Conservation (phyloP, 1,284 basidiomycete genomes). For the Naganishia liquefaciens region DNA sequence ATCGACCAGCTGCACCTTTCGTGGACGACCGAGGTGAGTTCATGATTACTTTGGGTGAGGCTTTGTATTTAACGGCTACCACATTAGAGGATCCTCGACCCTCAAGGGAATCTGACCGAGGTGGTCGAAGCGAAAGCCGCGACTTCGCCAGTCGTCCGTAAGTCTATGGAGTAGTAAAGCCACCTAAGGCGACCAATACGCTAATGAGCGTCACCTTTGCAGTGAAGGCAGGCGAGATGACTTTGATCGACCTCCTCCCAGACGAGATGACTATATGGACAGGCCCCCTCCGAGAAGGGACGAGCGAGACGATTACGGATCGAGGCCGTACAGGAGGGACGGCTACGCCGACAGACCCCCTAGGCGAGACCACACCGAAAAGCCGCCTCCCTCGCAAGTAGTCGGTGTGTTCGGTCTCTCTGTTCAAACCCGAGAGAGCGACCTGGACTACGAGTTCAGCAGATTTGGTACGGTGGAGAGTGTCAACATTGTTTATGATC, state of each 20-base stretch:
- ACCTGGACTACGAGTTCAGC: conserved; percentile 90
- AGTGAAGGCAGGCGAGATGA: conserved; percentile 8
- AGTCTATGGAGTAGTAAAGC: neutral
- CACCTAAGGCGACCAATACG: neutral
- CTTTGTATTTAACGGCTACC: neutral
- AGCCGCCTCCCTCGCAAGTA: conserved; percentile 80
- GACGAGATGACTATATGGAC: conserved; percentile 13
- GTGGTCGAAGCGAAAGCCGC: conserved; percentile 13
- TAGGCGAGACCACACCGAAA: conserved; percentile 24
- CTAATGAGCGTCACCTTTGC: neutral
- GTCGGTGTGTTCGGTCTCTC: conserved; percentile 95
- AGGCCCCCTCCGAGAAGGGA: conserved; percentile 11
- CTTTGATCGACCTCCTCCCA: conserved; percentile 10
- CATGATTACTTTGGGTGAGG: neutral
- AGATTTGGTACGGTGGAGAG: conserved; percentile 89
- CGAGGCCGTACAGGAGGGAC: conserved; percentile 3
- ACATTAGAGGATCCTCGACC: neutral
- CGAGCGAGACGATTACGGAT: conserved; percentile 12
- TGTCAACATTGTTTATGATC: conserved; percentile 97
- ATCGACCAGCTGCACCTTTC: conserved; percentile 25
- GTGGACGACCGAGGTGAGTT: conserved; percentile 23
- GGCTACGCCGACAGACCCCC: conserved; percentile 2
- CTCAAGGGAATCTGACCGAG: conserved; percentile 9
- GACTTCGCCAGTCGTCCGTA: conserved; percentile 14
- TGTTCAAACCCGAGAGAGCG: conserved; percentile 89